Evolutionary conservation across 768 basidiomycete species (phyloP).

Genomic region (Hygrocybe punicea): DNA sequence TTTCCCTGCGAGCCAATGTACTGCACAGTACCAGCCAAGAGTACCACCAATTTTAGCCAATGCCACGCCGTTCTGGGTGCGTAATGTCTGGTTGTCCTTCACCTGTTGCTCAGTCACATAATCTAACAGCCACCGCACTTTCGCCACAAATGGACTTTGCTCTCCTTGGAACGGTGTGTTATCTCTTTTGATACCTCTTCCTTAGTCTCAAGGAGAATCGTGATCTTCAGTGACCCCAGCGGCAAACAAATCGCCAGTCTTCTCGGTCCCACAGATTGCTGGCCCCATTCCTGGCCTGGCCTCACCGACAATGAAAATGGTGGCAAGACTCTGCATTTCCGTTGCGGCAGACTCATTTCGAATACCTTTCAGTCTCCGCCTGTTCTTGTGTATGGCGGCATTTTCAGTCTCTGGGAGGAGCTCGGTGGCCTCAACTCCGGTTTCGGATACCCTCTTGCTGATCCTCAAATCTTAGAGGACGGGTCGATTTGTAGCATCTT

Average conservation of each 20-base stretch:
- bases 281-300: neutral
- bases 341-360: neutral
- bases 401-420: neutral
- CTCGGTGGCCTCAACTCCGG: neutral
- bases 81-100: neutral
- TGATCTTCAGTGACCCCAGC: neutral
- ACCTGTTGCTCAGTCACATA: neutral
- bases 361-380: neutral
- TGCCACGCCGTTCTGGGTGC: neutral
- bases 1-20: neutral
- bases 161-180: neutral
- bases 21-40: neutral
- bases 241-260: neutral
- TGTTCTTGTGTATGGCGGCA: neutral
- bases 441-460: neutral
- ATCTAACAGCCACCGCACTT: neutral
- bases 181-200: neutral
- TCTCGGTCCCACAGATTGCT: neutral
- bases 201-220: neutral
- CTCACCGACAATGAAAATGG: conserved; percentile 2
- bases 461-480: neutral
- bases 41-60: neutral
- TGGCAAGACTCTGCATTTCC: neutral
- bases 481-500: conserved; percentile 3
- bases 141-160: neutral